Evolutionary conservation across 805 yeast genomes (phyloP), one percentile per base, ranked within the genome.

Genomic region (Saccharomycopsis fibuligera): DNA sequence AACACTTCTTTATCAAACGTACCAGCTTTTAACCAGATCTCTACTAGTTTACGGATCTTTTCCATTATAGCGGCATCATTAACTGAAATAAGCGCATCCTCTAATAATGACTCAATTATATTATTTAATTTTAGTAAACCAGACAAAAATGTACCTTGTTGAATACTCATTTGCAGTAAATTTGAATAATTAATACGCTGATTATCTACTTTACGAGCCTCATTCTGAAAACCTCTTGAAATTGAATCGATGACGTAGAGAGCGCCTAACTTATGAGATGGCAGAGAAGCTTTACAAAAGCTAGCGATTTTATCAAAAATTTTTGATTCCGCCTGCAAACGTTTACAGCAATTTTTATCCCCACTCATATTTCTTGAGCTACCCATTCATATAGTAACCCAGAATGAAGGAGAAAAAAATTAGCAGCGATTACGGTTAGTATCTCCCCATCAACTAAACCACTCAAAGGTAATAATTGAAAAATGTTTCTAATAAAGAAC

Each of bases 241-340:
- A 93, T 78, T 23, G 98, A 87, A 66, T 93, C 99, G 54, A 91
- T 80, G 54, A 89, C 90, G 64, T 93, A 93, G 62, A 93, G 70
- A 41, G 88, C 80, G 49, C 98, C 98, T 56, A 93, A 74, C 68
- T 90, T 93, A 67, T 91, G 95, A 43, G 90, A 35, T 19, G 43
- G 67, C 21, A 81, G 73, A 17, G 86, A 77, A 49, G 78, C 75
- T 66, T 79, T 84, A 68, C 90, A 78, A 65, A 84, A 78, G 45
- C 80, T 71, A 60, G 75, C 75, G 56, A 86, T 71, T 54, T 73
- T 70, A 43, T 79, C 74, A 42, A 83, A 73, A 46, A 86, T 64
- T 53, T 73, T 71, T 23, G 83, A 70, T 60, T 78, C 83, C 29
- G 68, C 64, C 61, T 68, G 59, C 41, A 47, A 21, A 23, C 24